Base-by-base conservation (phyloP, 371 early-diverging fungal species). In the Blakeslea trispora region DNA sequence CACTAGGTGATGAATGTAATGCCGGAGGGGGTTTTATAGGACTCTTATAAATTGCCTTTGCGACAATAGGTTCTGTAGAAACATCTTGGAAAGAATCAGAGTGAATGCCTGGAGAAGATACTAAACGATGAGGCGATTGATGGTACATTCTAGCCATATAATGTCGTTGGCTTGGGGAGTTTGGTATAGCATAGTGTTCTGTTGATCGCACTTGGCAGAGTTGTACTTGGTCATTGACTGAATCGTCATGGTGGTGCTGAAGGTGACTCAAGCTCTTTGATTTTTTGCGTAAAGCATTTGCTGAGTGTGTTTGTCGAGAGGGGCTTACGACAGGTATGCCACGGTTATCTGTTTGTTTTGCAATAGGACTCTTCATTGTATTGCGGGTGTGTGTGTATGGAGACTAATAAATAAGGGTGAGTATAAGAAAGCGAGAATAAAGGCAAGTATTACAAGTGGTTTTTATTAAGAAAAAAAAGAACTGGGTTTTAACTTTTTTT, bases 11-110 rank as follows among this genome's bases (percentile, higher is more conserved):
- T n/a, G n/a, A n/a, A n/a, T n/a, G n/a, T n/a, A n/a, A n/a, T n/a
- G n/a, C n/a, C n/a, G n/a, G n/a, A n/a, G n/a, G n/a, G n/a, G 9
- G 37, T 37, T 37, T 37, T 6, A 2, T 37, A 13, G 37, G 37
- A 37, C 37, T 37, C 14, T 37, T 37, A 14, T 11, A 37, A 11
- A 11, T 37, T 37, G 37, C 37, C 14, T 41, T 42, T 19, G 24
- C 34, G n/a, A 39, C 23, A 18, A 57, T 23, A 14, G 57, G 58
- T 14, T 66, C 58, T 5, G 66, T 66, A 1, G 62, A 53, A 15
- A 50, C 63, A 32, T 63, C 59, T 18, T 58, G 63, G 21, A 55
- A 37, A 14, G 59, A 63, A 22, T 59, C 56, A 0, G 49, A 57
- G 5, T 31, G 17, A 32, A 31, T 31, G 7, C 49, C 32, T 1